Base-by-base conservation (phyloP, 495 filamentous ascomycete genomes). In the Neurospora sp. region DNA sequence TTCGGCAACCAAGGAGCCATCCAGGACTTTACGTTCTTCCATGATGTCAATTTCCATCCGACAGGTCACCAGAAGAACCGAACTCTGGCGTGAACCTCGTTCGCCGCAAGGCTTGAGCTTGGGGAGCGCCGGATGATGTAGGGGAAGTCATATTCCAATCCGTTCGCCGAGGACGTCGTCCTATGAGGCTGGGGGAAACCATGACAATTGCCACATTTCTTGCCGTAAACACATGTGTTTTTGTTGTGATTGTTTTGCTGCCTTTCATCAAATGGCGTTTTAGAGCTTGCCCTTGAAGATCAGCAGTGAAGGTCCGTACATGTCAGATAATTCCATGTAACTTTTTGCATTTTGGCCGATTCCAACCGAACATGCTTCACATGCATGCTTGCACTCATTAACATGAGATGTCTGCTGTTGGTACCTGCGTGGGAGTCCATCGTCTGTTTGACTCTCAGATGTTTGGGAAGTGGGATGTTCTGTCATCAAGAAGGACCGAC, bases 41-140 rank as follows among this genome's bases (percentile, higher is more conserved):
- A 87, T 94, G 90, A 89, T 93, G 91, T 91, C 88, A 91, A 91
- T 94, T 87, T 93, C 93, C 91, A 86, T 90, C 93, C 92, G 92
- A 96, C 94, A 95, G 90, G 90, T 95, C 90, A 66, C 91, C 79
- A 96, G 90, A 97, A 80, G 79, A 88, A 96, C 86, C 79, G 80
- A 77, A 79, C 71, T 84, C 80, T 77, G 81, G 79, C 78, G 54
- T 66, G 82, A 83, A 79, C 83, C 88, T 91, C 91, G 90, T 87
- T 95, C 91, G 91, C 88, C 85, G 80, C 84, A 80, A 81, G 78
- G 83, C 77, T 82, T 83, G 79, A 82, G 82, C 78, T 77, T 77
- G 78, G 85, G 88, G 84, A 87, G 87, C 23, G 54, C 77, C 83
- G 82, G 84, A 70, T 84, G 83, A 79, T 83, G 83, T 85, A 85